These are phyloP conservation scores for Sergeia podlipaevii DNA, from an alignment of 208 protist genomes.

Conservation along the genomic window DNA sequence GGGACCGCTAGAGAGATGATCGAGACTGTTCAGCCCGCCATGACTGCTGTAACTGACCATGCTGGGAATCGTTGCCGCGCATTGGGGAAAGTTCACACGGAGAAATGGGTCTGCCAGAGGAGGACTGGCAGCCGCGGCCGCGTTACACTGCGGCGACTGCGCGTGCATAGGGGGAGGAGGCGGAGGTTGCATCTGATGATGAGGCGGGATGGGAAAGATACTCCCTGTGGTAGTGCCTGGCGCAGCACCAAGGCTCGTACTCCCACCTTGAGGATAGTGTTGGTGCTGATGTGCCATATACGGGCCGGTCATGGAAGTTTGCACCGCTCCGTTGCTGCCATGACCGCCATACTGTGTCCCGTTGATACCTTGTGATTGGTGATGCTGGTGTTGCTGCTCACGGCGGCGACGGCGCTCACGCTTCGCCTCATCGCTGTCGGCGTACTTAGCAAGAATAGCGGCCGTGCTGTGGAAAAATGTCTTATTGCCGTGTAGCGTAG, in stretches of 20 bases:
- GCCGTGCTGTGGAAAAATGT: constrained; percentile 52
- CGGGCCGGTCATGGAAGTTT: background rate
- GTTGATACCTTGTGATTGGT: constrained; percentile 8
- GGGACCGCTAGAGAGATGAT: constrained; percentile 24
- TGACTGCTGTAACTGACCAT: no score
- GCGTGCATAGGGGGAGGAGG: no score
- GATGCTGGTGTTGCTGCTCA: constrained; percentile 25
- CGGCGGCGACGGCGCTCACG: constrained; percentile 67
- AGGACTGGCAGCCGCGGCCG: background rate
- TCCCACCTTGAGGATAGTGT: constrained; percentile 5
- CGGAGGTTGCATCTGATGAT: constrained; percentile 4
- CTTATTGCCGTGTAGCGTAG: constrained; percentile 63
- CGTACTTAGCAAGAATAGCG: constrained; percentile 79
- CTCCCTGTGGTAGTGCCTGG: constrained; percentile 1
- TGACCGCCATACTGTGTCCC: background rate
- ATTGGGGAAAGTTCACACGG: constrained; percentile 31
- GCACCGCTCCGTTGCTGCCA: background rate
- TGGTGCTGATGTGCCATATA: background rate
- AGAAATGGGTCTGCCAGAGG: constrained; percentile 17
- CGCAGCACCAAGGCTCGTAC: constrained; percentile 1
- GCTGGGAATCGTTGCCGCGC: constrained; percentile 13
- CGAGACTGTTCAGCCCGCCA: no score
- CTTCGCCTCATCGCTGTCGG: constrained; percentile 77
- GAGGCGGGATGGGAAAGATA: background rate
- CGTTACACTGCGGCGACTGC: no score